Evolutionary conservation across 2,329 filamentous ascomycete genomes (phyloP).

Genomic region (Fusarium sp.): DNA sequence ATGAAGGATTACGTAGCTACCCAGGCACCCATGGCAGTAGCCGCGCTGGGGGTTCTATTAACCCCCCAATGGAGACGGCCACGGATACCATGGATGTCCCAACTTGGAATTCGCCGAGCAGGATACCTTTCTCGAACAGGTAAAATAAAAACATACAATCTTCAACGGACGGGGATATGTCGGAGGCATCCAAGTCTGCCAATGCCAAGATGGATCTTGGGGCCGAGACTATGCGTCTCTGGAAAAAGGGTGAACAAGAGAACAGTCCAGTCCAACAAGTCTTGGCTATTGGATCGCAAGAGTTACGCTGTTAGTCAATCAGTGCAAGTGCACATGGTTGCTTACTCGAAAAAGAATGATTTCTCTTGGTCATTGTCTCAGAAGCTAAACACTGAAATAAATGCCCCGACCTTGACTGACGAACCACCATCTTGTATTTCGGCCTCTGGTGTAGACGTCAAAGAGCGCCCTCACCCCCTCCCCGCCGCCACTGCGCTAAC

Average conservation of each 20-base stretch:
- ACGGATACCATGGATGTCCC: not conserved
- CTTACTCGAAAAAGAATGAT: not conserved
- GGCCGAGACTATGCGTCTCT: not conserved
- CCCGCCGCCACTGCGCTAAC: conserved; percentile 36
- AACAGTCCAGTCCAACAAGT: not conserved
- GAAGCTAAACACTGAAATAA: not conserved
- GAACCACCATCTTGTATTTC: not conserved
- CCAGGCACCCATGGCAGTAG: not conserved
- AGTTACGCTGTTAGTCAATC: not conserved
- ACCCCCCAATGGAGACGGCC: not conserved
- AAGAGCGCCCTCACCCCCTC: conserved; percentile 18
- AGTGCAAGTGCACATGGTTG: not conserved
- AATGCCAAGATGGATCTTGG: conserved; percentile 20
- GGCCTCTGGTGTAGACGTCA: not conserved
- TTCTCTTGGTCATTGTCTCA: not conserved
- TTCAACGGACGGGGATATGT: conserved; percentile 18
- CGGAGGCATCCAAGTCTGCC: conserved; percentile 17
- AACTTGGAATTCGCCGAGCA: not conserved
- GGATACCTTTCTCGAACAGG: not conserved
- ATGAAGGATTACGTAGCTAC: not conserved
- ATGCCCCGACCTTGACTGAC: not conserved
- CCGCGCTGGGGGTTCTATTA: not conserved
- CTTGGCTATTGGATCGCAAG: not conserved
- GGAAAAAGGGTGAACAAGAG: not conserved
- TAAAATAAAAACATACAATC: not conserved